Evolutionary conservation across 2,329 filamentous ascomycete genomes (phyloP), one percentile per base, ranked within the genome.

Genomic region (Trichoderma simmonsii): DNA sequence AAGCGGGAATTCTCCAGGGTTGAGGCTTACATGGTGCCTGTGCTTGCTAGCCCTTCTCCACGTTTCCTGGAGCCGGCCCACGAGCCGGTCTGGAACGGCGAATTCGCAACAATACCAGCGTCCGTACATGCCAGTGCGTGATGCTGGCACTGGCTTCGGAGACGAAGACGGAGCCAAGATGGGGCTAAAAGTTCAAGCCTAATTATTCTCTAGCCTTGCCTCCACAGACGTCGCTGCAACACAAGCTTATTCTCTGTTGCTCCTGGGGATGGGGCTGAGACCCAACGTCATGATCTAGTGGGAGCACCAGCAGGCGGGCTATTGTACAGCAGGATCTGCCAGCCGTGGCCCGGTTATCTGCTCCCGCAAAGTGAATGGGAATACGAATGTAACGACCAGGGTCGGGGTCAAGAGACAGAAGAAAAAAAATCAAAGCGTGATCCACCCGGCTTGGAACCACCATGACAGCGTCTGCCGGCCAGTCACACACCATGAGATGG

Each of bases 1-100:
- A 70, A 56, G 59, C 60, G 67, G 67, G 59, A 59, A 39, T 70
- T 36, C 43, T 63, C 57, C 57, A 70, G 67, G 67, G 61, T 60
- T 63, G 60, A 70, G 60, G 67, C 67, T 63, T 56, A 70, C 48
- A 21, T 54, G 48, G 43, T 54, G 21, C 57, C 36, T 24, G 18
- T 59, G 54, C 34, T 34, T 32, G 15, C 26, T 66, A 21, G 39
- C 39, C 62, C 63, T 18, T 48, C 36, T 69, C 66, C 56, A 60
- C 56, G 56, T 57, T 60, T 34, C 57, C 57, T 60, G 30, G 26
- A 51, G 28, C 56, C 28, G 65, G 54, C 34, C 24, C 56, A 30
- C 57, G 57, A 34, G 26, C 26, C 66, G 51, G 65, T 68, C 54
- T 32, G 59, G 66, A 34, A 59, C 66, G 32, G 28, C 28, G 64